These are phyloP conservation scores for Pilobolus umbonatus DNA, from an alignment of 192 early-diverging fungal species.

Conservation along the genomic window DNA sequence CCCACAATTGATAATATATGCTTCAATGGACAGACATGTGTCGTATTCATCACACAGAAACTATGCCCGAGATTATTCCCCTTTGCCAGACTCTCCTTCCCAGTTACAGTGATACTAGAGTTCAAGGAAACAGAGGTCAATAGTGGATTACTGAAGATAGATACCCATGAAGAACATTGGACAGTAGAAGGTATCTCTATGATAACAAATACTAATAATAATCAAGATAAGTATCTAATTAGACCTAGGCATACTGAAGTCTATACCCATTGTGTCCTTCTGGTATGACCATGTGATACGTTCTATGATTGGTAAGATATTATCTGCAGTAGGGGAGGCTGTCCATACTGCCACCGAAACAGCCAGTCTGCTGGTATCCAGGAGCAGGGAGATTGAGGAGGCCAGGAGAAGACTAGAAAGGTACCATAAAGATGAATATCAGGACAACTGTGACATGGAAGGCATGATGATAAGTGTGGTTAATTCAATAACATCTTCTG, in stretches of 20 bases:
- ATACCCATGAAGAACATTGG: slow-evolving; percentile 52
- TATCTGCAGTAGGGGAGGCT: slow-evolving; percentile 42
- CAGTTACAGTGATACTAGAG: slow-evolving; percentile 42
- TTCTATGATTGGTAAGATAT: slow-evolving; percentile 36
- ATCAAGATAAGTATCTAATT: slow-evolving; percentile 3
- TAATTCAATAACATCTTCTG: too few relatives aligned
- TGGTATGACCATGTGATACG: slow-evolving; percentile 52
- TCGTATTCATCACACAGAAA: slow-evolving; percentile 44
- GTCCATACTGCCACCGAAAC: slow-evolving; percentile 33
- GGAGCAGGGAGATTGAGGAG: slow-evolving; percentile 13
- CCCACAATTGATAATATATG: slow-evolving; percentile 26
- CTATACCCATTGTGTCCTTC: slow-evolving; percentile 46
- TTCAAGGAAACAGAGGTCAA: slow-evolving; percentile 37
- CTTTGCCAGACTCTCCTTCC: slow-evolving; percentile 38
- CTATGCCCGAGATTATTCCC: slow-evolving; percentile 48
- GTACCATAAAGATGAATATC: too few relatives aligned
- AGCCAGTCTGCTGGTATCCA: neutral
- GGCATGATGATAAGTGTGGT: too few relatives aligned
- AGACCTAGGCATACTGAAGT: slow-evolving; percentile 37
- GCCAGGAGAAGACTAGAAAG: neutral
- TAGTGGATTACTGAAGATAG: slow-evolving; percentile 37
- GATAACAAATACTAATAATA: neutral
- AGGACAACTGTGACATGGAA: too few relatives aligned
- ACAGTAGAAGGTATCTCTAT: slow-evolving; percentile 41
- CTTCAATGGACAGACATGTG: slow-evolving; percentile 23